Conservation (phyloP, 2,329 filamentous ascomycete genomes). For the Talaromyces sp. region DNA sequence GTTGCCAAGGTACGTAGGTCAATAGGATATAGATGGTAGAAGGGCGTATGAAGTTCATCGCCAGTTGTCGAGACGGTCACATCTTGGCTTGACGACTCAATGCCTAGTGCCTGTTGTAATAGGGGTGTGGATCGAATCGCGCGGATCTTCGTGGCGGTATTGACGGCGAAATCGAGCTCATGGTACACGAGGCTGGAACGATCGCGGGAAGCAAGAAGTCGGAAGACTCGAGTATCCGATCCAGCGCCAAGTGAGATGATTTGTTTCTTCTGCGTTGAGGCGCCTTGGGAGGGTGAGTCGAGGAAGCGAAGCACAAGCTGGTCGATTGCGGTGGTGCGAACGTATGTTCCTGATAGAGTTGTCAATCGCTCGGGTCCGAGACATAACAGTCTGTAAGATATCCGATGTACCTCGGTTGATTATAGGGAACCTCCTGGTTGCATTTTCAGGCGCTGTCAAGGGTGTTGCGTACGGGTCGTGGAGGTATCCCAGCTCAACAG, state of each 20-base stretch:
- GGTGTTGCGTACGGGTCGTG: slow-evolving; percentile 74
- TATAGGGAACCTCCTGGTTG: slow-evolving; percentile 75
- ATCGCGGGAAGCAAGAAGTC: slow-evolving; percentile 59
- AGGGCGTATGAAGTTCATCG: slow-evolving; percentile 49
- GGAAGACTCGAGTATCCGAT: slow-evolving; percentile 86
- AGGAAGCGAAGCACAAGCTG: slow-evolving; percentile 74
- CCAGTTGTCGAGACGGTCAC: slow-evolving; percentile 42
- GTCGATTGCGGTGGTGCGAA: slow-evolving; percentile 83
- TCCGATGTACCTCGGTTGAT: slow-evolving; percentile 77
- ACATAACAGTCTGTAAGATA: slow-evolving; percentile 7
- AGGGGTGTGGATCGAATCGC: slow-evolving; percentile 38
- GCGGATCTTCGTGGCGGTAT: slow-evolving; percentile 67
- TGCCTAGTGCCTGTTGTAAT: slow-evolving; percentile 35
- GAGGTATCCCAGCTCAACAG: slow-evolving; percentile 82
- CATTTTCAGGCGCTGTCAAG: slow-evolving; percentile 60
- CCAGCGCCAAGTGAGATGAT: slow-evolving; percentile 92
- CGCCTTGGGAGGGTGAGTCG: slow-evolving; percentile 31
- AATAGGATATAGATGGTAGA: slow-evolving; percentile 62
- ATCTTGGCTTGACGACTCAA: slow-evolving; percentile 32
- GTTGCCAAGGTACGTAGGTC: slow-evolving; percentile 66
- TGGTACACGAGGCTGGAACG: slow-evolving; percentile 70
- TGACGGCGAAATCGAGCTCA: slow-evolving; percentile 84
- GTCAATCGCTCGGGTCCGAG: neutral
- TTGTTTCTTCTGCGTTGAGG: slow-evolving; percentile 55
- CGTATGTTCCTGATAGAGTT: slow-evolving; percentile 75